phyloP scores from a whole-genome alignment of 2,329 filamentous ascomycete species.

The Apiospora aurea region DNA sequence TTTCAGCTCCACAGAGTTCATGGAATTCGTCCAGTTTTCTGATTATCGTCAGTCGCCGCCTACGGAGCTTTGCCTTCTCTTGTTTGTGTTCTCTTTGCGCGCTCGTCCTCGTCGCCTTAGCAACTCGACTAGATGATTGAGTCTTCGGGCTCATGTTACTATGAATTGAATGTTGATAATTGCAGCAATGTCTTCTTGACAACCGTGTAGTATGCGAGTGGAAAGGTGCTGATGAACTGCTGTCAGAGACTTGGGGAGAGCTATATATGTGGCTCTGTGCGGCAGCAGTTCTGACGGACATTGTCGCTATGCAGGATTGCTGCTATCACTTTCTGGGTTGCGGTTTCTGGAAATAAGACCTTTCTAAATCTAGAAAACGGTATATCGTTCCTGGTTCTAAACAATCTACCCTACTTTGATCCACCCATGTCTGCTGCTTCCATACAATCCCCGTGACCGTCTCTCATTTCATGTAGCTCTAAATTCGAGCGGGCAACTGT shows the following conservation, averaged over 20 bases:
- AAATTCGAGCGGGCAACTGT: not conserved
- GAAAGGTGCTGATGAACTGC: not conserved
- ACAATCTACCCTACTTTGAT: conserved; percentile 5
- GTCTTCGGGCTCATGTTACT: not conserved
- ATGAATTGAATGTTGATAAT: not conserved
- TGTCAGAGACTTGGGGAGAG: not conserved
- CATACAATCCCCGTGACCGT: conserved; percentile 1
- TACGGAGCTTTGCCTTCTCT: conserved; percentile 12
- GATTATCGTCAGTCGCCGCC: conserved; percentile 5
- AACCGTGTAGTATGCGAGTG: not conserved
- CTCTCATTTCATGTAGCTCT: conserved; percentile 3
- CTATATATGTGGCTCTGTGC: not conserved
- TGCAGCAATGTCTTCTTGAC: not conserved
- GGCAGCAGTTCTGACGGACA: not conserved
- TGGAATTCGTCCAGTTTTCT: conserved; percentile 21
- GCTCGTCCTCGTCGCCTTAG: conserved; percentile 12
- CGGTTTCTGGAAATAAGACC: conserved; percentile 7
- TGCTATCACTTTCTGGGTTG: not conserved
- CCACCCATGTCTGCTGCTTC: not conserved
- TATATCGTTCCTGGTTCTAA: conserved; percentile 13
- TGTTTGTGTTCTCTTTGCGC: conserved; percentile 14
- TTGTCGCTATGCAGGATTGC: not conserved
- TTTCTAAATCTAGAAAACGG: not conserved
- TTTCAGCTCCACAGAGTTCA: conserved; percentile 8
- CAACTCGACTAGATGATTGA: not conserved